These are phyloP conservation scores for Silybum marianum DNA, from an alignment of 129 eudicot species.

Conservation along the genomic window DNA sequence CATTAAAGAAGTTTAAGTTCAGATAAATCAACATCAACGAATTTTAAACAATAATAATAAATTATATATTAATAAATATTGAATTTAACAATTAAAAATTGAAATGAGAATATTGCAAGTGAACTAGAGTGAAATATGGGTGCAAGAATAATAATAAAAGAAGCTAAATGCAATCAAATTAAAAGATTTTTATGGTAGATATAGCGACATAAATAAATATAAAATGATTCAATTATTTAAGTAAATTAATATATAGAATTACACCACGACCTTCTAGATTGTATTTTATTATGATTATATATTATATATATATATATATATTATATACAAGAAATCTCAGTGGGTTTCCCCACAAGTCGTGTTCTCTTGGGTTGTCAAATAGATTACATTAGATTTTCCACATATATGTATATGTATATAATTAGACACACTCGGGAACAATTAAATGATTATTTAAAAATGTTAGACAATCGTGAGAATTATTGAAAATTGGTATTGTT, in stretches of 20 bases:
- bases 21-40: too few relatives aligned
- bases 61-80: background rate
- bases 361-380: background rate
- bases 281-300: slow-evolving; percentile 6
- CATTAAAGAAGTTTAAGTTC: too few relatives aligned
- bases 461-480: background rate
- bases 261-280: slow-evolving; percentile 14
- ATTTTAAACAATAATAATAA: background rate
- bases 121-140: background rate
- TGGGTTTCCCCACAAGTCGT: slow-evolving; percentile 29
- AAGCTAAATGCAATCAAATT: slow-evolving; percentile 14
- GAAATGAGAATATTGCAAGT: background rate
- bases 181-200: slow-evolving; percentile 15
- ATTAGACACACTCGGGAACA: too few relatives aligned
- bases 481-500: too few relatives aligned
- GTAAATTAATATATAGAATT: slow-evolving; percentile 17
- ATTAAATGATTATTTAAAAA: too few relatives aligned
- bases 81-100: background rate
- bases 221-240: slow-evolving; percentile 17
- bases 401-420: too few relatives aligned
- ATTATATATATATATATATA: background rate
- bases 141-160: background rate
- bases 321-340: slow-evolving; percentile 12
- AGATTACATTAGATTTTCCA: background rate
- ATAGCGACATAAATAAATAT: slow-evolving; percentile 13